Base-by-base conservation (phyloP, 129 eudicot species). In the Centaurea solstitialis region DNA sequence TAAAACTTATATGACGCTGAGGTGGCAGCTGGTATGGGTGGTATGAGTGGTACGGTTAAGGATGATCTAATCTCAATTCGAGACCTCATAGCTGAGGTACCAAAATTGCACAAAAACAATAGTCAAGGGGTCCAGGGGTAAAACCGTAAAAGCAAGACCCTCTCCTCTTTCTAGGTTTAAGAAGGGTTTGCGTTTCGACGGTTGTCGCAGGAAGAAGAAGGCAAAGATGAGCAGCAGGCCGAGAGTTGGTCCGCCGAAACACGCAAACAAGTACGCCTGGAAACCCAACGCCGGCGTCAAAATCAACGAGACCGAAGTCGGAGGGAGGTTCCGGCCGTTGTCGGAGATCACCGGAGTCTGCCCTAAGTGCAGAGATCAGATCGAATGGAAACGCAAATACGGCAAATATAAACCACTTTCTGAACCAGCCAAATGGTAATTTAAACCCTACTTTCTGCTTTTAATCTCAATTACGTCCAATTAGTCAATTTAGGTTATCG, bases 381-480 rank as follows among this genome's bases (percentile, higher is more conserved):
- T 96, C 20, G 97, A 96, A 72, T 96, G 99, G 98, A 93, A 93
- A 73, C 95, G 98, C 69, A 96, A 91, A 73, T 93, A 96, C 65
- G 99, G 99, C 80, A 96, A 96, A 85, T 96, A 96, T 75, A 96
- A 93, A 80, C 89, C 97, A 65, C 90, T 96, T 15, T n/a, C 89
- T 3, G 99, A 93, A 85, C 95, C 99, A 17, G 89, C 97, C 11
- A 96, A 93, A 87, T 96, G 99, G 99, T 96, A 82, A n/a, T n/a
- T n/a, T n/a, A n/a, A 20, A 26, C 30, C 30, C 30, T 1, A n/a
- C 11, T 2, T 17, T 57, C 9, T 61, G 4, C 40, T 40, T 26
- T 20, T 76, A 15, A 11, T 65, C 11, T 1, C 0, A 47, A 0
- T 0, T 73, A 6, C 9, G 24, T 10, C 75, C 0, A n/a, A 45